Conservation (phyloP, 2,329 filamentous ascomycete species). For the Colletotrichum scovillei region DNA sequence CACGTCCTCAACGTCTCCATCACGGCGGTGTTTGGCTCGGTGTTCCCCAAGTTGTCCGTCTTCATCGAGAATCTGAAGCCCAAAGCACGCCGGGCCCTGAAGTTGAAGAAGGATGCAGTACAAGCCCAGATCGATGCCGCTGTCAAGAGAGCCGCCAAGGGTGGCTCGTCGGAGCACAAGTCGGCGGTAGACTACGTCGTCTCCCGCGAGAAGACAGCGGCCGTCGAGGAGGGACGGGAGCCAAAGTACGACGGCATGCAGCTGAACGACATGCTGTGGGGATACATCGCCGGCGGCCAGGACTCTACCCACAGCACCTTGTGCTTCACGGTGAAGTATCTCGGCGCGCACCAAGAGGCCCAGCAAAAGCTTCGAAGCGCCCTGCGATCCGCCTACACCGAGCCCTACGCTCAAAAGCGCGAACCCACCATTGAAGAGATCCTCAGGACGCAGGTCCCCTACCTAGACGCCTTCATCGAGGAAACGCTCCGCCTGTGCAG, state of each 20-base stretch:
- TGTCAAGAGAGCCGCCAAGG: background rate
- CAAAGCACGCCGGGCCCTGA: background rate
- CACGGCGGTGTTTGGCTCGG: background rate
- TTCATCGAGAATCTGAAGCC: background rate
- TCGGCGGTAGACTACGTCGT: constrained; percentile 11
- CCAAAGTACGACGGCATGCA: background rate
- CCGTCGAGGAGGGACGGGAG: background rate
- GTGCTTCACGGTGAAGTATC: constrained; percentile 42
- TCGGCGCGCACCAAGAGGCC: constrained; percentile 39
- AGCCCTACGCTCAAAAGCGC: constrained; percentile 37
- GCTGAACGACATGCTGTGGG: constrained; percentile 21
- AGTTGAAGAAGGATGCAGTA: background rate
- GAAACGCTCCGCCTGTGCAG: constrained; percentile 43
- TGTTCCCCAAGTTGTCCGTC: background rate
- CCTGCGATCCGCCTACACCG: constrained; percentile 37
- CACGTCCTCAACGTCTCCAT: background rate
- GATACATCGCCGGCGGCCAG: constrained; percentile 42
- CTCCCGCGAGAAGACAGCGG: background rate
- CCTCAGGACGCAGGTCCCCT: constrained; percentile 37
- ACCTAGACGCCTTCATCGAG: constrained; percentile 46
- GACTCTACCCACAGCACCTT: constrained; percentile 40
- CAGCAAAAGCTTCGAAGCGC: constrained; percentile 42
- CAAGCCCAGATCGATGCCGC: background rate
- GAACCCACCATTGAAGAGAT: constrained; percentile 40
- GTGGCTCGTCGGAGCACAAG: background rate